These are phyloP conservation scores for Hypoxylon rickii DNA, from an alignment of 495 filamentous ascomycete species.

Conservation along the genomic window DNA sequence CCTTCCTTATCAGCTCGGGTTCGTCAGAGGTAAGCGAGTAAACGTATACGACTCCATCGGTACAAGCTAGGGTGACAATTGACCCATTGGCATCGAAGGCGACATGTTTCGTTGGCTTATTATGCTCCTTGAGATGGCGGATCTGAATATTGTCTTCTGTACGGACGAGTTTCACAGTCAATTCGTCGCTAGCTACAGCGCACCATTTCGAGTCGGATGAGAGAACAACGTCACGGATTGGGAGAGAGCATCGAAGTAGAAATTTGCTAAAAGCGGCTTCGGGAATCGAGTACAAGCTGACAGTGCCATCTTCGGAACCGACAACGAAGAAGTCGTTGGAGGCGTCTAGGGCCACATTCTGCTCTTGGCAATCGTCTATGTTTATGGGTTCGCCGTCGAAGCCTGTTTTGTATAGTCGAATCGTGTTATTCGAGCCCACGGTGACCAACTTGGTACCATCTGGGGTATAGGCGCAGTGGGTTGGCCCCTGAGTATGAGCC, in stretches of 20 bases:
- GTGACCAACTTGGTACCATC: constrained; percentile 70
- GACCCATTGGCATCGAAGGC: constrained; percentile 83
- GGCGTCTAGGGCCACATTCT: constrained; percentile 75
- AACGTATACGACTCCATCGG: constrained; percentile 84
- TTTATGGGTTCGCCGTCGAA: constrained; percentile 88
- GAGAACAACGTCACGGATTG: constrained; percentile 82
- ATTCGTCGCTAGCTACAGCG: constrained; percentile 95
- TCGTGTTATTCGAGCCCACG: constrained; percentile 85
- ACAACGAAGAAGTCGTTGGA: constrained; percentile 83
- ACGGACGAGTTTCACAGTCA: constrained; percentile 85
- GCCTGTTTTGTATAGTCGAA: constrained; percentile 87
- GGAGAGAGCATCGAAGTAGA: constrained; percentile 78
- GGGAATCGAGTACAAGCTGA: constrained; percentile 80
- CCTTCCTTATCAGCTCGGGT: constrained; percentile 76
- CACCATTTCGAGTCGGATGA: constrained; percentile 85
- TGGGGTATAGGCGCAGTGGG: constrained; percentile 59
- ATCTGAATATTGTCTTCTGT: constrained; percentile 74
- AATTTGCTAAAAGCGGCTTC: constrained; percentile 78
- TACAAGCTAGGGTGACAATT: constrained; percentile 79
- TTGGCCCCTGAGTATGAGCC: constrained; percentile 58
- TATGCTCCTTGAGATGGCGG: constrained; percentile 77
- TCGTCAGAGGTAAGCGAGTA: constrained; percentile 83
- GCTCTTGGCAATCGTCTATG: constrained; percentile 84
- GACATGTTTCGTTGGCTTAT: constrained; percentile 84
- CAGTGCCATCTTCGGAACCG: constrained; percentile 90